Evolutionary conservation across 345 rosid species (phyloP).

Genomic region (Cardiospermum halicacabum): DNA sequence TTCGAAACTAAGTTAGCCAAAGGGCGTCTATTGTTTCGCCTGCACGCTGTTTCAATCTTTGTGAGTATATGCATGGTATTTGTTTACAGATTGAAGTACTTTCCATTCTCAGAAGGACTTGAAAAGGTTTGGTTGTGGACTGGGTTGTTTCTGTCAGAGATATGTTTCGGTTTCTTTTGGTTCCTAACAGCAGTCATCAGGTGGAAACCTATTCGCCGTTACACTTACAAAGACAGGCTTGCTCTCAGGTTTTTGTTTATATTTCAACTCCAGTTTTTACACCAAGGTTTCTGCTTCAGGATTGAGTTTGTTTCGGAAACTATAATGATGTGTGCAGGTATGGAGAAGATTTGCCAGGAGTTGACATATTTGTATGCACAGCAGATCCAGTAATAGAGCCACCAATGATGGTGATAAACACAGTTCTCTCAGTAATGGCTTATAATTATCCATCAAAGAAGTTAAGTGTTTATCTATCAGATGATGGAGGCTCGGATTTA

Average conservation of each 20-base stretch:
- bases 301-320: too few relatives aligned
- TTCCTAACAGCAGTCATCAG: slow-evolving; percentile 12
- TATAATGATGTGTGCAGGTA: slow-evolving; percentile 7
- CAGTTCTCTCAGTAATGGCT: slow-evolving; percentile 20
- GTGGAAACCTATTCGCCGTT: slow-evolving; percentile 9
- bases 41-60: slow-evolving; percentile 12
- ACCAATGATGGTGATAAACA: slow-evolving; percentile 26
- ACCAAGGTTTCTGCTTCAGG: too few relatives aligned
- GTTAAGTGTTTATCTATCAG: slow-evolving; percentile 24
- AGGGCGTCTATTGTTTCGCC: neutral
- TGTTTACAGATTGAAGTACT: slow-evolving; percentile 13
- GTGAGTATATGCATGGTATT: slow-evolving; percentile 8
- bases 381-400: slow-evolving; percentile 28
- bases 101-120: slow-evolving; percentile 8
- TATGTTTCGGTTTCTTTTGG: slow-evolving; percentile 19
- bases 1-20: slow-evolving; percentile 17
- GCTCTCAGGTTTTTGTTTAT: slow-evolving; percentile 17
- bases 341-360: slow-evolving; percentile 13
- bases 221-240: slow-evolving; percentile 21
- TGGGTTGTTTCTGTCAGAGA: slow-evolving; percentile 20
- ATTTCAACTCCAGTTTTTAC: too few relatives aligned
- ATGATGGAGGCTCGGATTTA: slow-evolving; percentile 29
- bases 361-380: slow-evolving; percentile 33
- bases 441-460: slow-evolving; percentile 20
- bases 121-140: slow-evolving; percentile 15